Evolutionary conservation across 208 protist species (phyloP), one percentile per base, ranked within the genome.

Genomic region (Crithidia thermophila): DNA sequence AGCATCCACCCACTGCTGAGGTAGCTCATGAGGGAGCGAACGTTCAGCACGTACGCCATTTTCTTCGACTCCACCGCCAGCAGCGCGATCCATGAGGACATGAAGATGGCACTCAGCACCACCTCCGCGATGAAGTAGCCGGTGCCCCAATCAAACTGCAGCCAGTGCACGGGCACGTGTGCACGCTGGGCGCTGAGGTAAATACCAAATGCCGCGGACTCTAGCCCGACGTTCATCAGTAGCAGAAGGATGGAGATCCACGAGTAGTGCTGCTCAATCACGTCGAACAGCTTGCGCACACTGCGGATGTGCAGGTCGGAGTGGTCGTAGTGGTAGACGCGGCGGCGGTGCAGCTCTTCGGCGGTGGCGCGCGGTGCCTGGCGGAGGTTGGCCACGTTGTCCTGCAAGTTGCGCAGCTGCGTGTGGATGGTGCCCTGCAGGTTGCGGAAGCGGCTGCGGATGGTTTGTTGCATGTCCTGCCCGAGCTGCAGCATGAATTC

Each of bases 261-360:
- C 33, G 77, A 79, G 75, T 83, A 80, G 47, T 71, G 66, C 51
- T 69, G 73, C 62, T 81, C 72, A 30, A 82, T 65, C 2, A 87
- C 55, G 47, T 80, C 81, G 21, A 85, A 75, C 27, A 82, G 68
- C 52, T 86, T 82, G 13, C 64, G 81, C 55, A 84, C 34, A 31
- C 74, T 81, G 53, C 68, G 67, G 31, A 86, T 77, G 45, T 55
- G 42, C 47, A 74, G 30, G 14, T 47, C 55, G 8, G 42, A 34
- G 57, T 77, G 51, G 51, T 68, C 59, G 59, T 74, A 66, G 33
- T 72, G 61, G 43, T 77, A 65, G 2, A 57, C 37, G 30, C 61
- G 25, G 43, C 70, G 69, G 27, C 40, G 58, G 13, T 39, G 50
- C 50, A 59, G 46, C 31, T 62, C 58, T 0, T 67, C 45, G 9